A percentile compares a stretch with the other conserved stretches of the same genome.
phyloP scores from a whole-genome alignment of 2,329 filamentous ascomycete species.

The Cytospora leucostoma region DNA sequence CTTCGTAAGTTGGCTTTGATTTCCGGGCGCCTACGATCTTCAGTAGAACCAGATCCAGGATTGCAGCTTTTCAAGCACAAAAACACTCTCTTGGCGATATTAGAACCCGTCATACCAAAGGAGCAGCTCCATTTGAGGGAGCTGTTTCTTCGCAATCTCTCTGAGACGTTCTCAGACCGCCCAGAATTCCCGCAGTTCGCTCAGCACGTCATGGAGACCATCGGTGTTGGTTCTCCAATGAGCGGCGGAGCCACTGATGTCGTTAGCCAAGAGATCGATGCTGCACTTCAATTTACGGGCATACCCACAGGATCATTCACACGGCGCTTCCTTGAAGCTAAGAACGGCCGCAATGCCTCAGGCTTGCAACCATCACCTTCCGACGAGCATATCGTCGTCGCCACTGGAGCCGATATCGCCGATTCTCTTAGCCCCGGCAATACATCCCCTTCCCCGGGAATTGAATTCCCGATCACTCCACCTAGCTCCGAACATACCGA shows the following conservation, averaged over 20 bases:
- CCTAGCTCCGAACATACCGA: neutral
- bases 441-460: slow-evolving; percentile 3
- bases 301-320: slow-evolving; percentile 11
- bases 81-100: slow-evolving; percentile 18
- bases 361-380: neutral
- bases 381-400: neutral
- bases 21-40: neutral
- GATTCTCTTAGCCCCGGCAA: slow-evolving; percentile 5
- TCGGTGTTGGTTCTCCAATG: neutral
- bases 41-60: neutral
- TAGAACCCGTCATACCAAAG: slow-evolving; percentile 3
- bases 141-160: slow-evolving; percentile 16
- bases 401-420: neutral
- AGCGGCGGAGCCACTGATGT: neutral
- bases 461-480: slow-evolving; percentile 8
- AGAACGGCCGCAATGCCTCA: neutral
- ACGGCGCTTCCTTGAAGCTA: slow-evolving; percentile 4
- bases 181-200: slow-evolving; percentile 2
- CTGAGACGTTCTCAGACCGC: slow-evolving; percentile 12
- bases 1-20: slow-evolving; percentile 16
- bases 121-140: neutral
- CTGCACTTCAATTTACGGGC: neutral
- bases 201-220: neutral
- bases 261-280: neutral
- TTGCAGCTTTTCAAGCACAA: slow-evolving; percentile 12